phyloP scores from a whole-genome alignment of 2,329 filamentous ascomycete species.

The Diaporthe sp. region DNA sequence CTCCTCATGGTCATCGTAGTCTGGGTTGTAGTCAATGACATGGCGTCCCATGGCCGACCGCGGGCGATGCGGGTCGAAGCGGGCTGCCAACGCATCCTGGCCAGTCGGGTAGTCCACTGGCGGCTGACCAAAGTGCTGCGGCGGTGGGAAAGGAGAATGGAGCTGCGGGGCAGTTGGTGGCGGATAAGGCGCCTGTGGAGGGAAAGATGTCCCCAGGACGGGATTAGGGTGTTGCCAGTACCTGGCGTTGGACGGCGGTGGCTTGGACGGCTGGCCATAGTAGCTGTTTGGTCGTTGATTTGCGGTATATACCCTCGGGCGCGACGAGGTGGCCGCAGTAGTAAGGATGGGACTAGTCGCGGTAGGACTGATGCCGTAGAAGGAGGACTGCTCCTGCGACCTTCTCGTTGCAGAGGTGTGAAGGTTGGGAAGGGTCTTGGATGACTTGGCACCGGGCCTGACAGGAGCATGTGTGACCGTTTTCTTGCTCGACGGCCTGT shows the following conservation, averaged over 20 bases:
- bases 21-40: background rate
- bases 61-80: conserved; percentile 27
- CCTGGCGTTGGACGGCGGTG: conserved; percentile 49
- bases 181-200: conserved; percentile 43
- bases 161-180: conserved; percentile 39
- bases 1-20: conserved; percentile 52
- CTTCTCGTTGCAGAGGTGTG: conserved; percentile 42
- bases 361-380: conserved; percentile 51
- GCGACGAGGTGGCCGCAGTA: conserved; percentile 41
- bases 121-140: conserved; percentile 19
- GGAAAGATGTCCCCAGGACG: conserved; percentile 39
- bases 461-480: conserved; percentile 30
- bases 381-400: conserved; percentile 49
- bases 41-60: conserved; percentile 21
- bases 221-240: conserved; percentile 45
- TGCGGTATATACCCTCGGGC: conserved; percentile 52
- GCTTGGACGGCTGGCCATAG: conserved; percentile 47
- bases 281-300: conserved; percentile 48
- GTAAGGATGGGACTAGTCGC: conserved; percentile 36
- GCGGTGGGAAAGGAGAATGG: conserved; percentile 35
- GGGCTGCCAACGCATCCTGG: conserved; percentile 12
- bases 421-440: conserved; percentile 49
- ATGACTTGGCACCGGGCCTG: conserved; percentile 46
- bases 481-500: conserved; percentile 43
- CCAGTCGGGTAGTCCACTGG: conserved; percentile 30